A percentile compares a stretch with the other conserved stretches of the same genome.
phyloP scores from a whole-genome alignment of 2,329 filamentous ascomycete genomes.

The Zymoseptoria pseudotritici region DNA sequence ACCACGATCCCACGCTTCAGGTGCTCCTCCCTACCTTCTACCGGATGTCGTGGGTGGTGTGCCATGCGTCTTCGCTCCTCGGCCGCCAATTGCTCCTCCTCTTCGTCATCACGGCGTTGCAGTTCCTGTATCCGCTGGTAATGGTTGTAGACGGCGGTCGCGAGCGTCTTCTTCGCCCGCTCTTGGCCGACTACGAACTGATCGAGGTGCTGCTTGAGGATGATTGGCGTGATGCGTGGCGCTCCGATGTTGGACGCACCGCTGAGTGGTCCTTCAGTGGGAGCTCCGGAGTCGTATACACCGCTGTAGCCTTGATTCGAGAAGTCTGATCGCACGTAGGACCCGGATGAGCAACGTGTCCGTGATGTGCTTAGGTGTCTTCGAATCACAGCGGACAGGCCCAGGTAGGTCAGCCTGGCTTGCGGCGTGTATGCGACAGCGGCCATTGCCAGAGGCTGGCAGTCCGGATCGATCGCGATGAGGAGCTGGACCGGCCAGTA shows the following conservation, averaged over 20 bases:
- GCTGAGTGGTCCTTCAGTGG: constrained; percentile 56
- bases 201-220: constrained; percentile 82
- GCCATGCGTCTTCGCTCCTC: constrained; percentile 62
- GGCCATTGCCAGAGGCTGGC: constrained; percentile 8
- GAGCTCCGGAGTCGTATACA: constrained; percentile 55
- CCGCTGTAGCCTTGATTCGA: constrained; percentile 55
- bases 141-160: constrained; percentile 91
- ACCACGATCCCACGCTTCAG: constrained; percentile 27
- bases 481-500: neutral
- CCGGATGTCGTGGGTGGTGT: constrained; percentile 55
- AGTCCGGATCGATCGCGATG: neutral
- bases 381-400: constrained; percentile 28
- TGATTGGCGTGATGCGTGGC: constrained; percentile 53
- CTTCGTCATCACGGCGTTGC: constrained; percentile 69
- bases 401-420: constrained; percentile 36
- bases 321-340: constrained; percentile 56
- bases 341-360: constrained; percentile 35
- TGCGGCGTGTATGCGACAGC: constrained; percentile 27
- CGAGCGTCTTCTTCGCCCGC: constrained; percentile 86
- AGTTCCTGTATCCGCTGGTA: constrained; percentile 79
- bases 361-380: constrained; percentile 28
- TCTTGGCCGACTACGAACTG: constrained; percentile 96
- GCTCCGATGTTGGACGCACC: constrained; percentile 51
- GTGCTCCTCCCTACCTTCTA: constrained; percentile 56
- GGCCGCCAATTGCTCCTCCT: constrained; percentile 65